phyloP scores from a whole-genome alignment of 2,329 filamentous ascomycete genomes.

The Claviceps sp. region DNA sequence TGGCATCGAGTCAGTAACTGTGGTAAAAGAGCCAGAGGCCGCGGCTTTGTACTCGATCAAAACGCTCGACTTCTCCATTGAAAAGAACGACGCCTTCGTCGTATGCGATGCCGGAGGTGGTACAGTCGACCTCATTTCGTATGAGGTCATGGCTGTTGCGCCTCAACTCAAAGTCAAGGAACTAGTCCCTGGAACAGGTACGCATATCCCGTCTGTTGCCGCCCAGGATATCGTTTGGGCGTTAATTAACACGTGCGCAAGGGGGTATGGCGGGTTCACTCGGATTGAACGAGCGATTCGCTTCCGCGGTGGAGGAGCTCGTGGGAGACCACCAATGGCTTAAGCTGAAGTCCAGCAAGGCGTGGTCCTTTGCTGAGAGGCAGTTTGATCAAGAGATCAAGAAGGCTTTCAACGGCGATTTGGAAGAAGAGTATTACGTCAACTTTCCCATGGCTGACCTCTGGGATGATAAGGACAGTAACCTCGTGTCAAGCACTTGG shows the following conservation, averaged over 20 bases:
- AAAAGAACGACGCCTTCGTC: constrained; percentile 34
- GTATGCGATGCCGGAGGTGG: constrained; percentile 42
- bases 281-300: constrained; percentile 11
- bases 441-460: constrained; percentile 11
- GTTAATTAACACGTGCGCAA: neutral
- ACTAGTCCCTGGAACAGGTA: constrained; percentile 14
- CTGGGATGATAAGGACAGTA: constrained; percentile 6
- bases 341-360: constrained; percentile 4
- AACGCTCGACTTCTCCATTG: constrained; percentile 25
- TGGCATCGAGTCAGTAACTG: constrained; percentile 28
- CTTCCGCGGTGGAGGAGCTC: constrained; percentile 7
- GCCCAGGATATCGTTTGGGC: too few relatives aligned
- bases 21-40: constrained; percentile 39
- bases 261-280: constrained; percentile 14
- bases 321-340: constrained; percentile 9
- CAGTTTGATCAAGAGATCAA: constrained; percentile 12
- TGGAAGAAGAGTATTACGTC: constrained; percentile 8
- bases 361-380: constrained; percentile 5
- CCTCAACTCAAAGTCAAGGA: constrained; percentile 12
- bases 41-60: constrained; percentile 36
- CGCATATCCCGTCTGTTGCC: neutral
- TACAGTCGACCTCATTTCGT: constrained; percentile 41
- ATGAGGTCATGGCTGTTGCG: constrained; percentile 23
- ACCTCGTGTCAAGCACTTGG: constrained; percentile 8
- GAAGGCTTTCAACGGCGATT: constrained; percentile 7